Percentiles rank a stretch among this genome's conserved stretches.
phyloP scores from a whole-genome alignment of 2,329 filamentous ascomycete genomes.

The Periglandula ipomoeae region DNA sequence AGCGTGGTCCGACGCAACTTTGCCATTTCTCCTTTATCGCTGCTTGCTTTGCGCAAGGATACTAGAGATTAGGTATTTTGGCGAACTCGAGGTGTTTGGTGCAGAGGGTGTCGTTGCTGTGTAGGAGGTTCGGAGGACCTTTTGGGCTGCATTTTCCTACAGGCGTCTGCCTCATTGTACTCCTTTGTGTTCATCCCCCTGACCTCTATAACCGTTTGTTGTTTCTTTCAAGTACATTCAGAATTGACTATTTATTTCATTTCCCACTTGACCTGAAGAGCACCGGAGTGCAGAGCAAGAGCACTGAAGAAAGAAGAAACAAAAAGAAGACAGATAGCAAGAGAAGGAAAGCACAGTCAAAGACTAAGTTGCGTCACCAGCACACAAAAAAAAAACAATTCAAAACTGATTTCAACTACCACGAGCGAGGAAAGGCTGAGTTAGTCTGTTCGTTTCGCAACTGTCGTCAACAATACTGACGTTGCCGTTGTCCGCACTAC shows the following conservation, averaged over 20 bases:
- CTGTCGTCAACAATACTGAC: constrained; percentile 10
- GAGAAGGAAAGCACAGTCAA: neutral
- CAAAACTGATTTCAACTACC: constrained; percentile 6
- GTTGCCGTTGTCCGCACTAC: constrained; percentile 11
- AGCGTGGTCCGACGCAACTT: neutral
- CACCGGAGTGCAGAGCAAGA: constrained; percentile 27
- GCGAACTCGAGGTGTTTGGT: constrained; percentile 22
- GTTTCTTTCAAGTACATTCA: constrained; percentile 37
- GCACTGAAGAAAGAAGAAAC: constrained; percentile 18
- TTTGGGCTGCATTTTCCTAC: constrained; percentile 22
- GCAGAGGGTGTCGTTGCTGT: constrained; percentile 23
- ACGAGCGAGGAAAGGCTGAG: neutral
- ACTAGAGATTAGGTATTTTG: constrained; percentile 9
- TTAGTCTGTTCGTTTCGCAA: constrained; percentile 5
- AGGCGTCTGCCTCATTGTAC: constrained; percentile 30
- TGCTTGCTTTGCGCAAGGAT: constrained; percentile 14
- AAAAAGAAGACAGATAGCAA: constrained; percentile 1
- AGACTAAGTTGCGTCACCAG: constrained; percentile 7
- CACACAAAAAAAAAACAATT: constrained; percentile 9
- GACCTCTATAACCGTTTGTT: constrained; percentile 24
- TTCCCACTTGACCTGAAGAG: constrained; percentile 25
- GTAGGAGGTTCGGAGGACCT: constrained; percentile 27
- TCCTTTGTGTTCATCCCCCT: constrained; percentile 27
- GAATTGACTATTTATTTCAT: constrained; percentile 42
- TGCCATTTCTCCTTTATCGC: constrained; percentile 10